Evolutionary conservation across 2,329 filamentous ascomycete genomes (phyloP), one percentile per base, ranked within the genome.

Genomic region (Ophiocordyceps camponoti-rufipedis): DNA sequence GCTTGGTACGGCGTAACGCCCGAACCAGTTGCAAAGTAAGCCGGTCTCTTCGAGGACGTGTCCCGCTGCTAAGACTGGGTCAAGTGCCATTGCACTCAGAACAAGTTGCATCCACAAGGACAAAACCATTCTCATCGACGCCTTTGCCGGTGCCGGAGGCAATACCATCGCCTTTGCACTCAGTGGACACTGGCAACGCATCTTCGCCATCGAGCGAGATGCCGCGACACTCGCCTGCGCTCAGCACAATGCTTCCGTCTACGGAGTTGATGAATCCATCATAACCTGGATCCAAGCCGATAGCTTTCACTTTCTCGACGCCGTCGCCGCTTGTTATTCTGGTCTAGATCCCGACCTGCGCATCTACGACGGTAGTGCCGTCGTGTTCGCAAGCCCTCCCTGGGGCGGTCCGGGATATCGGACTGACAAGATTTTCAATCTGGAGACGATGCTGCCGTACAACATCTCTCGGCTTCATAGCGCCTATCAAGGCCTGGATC

Each of bases 1-100:
- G 83, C 87, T 45, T 98, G 91, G 91, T 98, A 91, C 60, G 91
- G 88, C 46, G 88, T 96, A 8, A 98, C 93, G 0, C 88, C 91
- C 13, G 89, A 98, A 61, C 83, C 85, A 5, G 77, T 98, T 28
- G 91, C 91, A 48, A 78, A 72, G 85, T 91, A 31, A 40, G 42
- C 41, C 31, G 44, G 16, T 12, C 8, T 1, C 3, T 28, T n/a
- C 4, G 4, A 42, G 12, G 28, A 48, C 51, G 13, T n/a, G 23
- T 10, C 18, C 12, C 8, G 19, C 23, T 14, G 12, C 46, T 41
- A 13, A 32, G 4, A 12, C 39, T 28, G 3, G 13, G 28, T 19
- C 10, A 10, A 39, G 31, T 18, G 18, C 16, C 9, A 18, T 39
- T 18, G 85, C 88, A 14, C 57, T 70, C 13, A 82, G 94, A 56